phyloP scores from a whole-genome alignment of 306 rosid species.

The Cercis canadensis region DNA sequence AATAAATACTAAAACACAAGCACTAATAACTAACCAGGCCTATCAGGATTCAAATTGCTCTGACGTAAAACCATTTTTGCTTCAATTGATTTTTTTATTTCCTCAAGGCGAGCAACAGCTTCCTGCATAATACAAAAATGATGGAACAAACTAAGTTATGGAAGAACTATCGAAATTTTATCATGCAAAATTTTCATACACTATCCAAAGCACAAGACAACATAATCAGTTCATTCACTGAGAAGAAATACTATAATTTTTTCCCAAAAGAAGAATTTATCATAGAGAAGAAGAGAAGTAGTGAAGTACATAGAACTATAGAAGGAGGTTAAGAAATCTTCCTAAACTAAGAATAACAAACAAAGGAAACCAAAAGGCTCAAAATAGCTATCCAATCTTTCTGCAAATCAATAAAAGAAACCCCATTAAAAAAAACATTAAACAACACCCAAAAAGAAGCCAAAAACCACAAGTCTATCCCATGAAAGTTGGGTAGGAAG shows the following conservation, averaged over 20 bases:
- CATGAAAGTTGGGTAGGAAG: too few relatives aligned
- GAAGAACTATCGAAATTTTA: constrained; percentile 23
- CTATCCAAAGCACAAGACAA: background rate
- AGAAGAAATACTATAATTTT: background rate
- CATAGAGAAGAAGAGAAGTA: too few relatives aligned
- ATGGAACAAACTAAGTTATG: background rate
- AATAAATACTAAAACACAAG: background rate
- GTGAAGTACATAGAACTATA: too few relatives aligned
- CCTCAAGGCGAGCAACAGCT: constrained; percentile 90
- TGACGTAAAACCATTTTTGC: constrained; percentile 87
- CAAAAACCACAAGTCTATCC: too few relatives aligned
- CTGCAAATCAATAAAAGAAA: too few relatives aligned
- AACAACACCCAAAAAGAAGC: too few relatives aligned
- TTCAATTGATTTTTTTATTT: constrained; percentile 83
- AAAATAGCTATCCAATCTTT: too few relatives aligned
- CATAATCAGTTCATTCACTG: constrained; percentile 6
- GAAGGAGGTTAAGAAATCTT: too few relatives aligned
- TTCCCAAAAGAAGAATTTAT: too few relatives aligned
- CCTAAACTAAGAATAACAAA: too few relatives aligned
- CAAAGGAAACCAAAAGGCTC: too few relatives aligned
- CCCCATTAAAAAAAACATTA: too few relatives aligned
- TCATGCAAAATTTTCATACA: background rate
- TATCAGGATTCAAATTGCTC: constrained; percentile 91
- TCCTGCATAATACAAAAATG: constrained; percentile 54
- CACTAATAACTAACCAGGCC: constrained; percentile 79